Evolutionary conservation across 2,329 filamentous ascomycete genomes (phyloP), one percentile per base, ranked within the genome.

Genomic region (Fusarium tjaetaba): DNA sequence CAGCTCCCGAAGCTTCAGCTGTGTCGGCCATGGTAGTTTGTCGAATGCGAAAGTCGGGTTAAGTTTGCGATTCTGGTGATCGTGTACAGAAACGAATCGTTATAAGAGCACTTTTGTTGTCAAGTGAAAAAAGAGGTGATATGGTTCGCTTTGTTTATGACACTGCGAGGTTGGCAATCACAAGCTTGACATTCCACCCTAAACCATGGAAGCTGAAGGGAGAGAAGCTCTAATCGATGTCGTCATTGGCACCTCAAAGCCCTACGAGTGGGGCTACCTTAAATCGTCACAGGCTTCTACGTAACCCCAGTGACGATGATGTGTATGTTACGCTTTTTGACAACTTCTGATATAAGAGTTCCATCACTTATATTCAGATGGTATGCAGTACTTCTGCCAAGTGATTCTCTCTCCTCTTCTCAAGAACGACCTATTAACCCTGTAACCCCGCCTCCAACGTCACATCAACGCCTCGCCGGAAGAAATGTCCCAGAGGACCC

Each of bases 1-100:
- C 64, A 55, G 70, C 63, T 36, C 75, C 65, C n/a, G 77, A 75
- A n/a, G 70, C 63, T 63, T 75, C 72, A 58, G 55, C 64, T 24
- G 75, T 70, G 63, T 78, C 77, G 32, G 77, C 63, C 79, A 80
- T 80, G 48, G 9, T 68, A 51, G n/a, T 10, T 56, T 49, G 16
- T 36, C 24, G 26, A 24, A 51, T 43, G 49, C 18, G 15, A 60
- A 43, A 36, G 41, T 30, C 7, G 57, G 39, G 22, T 42, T 32
- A 43, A 38, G 42, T 38, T 51, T 38, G 16, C n/a, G 53, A n/a
- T 61, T 48, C 48, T 8, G 42, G 11, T 42, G 30, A 20, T 26
- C 16, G 36, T 14, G 45, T 52, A 26, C 24, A 62, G 22, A 45
- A 42, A n/a, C 7, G 20, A 45, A 45, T 39, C 18, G 15, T 26